phyloP scores from a whole-genome alignment of 768 basidiomycete genomes.

The Russula earlei region DNA sequence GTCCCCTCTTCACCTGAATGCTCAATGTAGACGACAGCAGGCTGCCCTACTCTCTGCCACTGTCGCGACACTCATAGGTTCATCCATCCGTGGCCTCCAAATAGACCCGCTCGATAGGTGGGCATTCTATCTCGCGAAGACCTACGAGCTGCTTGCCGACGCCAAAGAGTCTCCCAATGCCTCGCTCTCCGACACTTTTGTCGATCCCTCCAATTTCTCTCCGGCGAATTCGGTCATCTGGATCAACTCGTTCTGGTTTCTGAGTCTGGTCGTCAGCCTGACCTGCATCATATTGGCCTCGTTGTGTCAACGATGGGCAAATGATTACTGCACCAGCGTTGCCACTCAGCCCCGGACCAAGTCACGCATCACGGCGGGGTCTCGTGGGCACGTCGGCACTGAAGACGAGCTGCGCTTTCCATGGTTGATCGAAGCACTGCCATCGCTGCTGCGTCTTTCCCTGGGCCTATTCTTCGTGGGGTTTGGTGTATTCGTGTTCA shows the following conservation, averaged over 20 bases:
- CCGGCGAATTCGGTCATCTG: background rate
- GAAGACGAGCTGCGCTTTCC: constrained; percentile 30
- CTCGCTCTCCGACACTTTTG: background rate
- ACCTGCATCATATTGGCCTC: constrained; percentile 3
- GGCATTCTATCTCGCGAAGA: constrained; percentile 3
- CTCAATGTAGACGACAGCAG: background rate
- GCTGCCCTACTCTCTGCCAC: constrained; percentile 7
- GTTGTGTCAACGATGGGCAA: background rate
- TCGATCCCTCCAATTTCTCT: background rate
- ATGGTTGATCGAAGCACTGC: constrained; percentile 35
- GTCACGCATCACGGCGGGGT: constrained; percentile 27
- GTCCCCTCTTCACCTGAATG: too few species aligned
- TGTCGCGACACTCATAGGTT: constrained; percentile 5
- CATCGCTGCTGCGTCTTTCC: constrained; percentile 40
- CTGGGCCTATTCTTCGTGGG: constrained; percentile 42
- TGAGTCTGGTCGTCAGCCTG: constrained; percentile 10
- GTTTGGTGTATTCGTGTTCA: constrained; percentile 36
- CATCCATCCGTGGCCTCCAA: constrained; percentile 2
- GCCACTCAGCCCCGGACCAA: constrained; percentile 23
- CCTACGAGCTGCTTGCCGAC: background rate
- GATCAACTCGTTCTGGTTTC: constrained; percentile 10
- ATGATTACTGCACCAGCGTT: background rate
- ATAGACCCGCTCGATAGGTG: constrained; percentile 8
- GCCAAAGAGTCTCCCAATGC: background rate
- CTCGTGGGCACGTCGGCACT: constrained; percentile 27